Conservation (phyloP, 176 grass and related monocot species). For the Eleusine indica region DNA sequence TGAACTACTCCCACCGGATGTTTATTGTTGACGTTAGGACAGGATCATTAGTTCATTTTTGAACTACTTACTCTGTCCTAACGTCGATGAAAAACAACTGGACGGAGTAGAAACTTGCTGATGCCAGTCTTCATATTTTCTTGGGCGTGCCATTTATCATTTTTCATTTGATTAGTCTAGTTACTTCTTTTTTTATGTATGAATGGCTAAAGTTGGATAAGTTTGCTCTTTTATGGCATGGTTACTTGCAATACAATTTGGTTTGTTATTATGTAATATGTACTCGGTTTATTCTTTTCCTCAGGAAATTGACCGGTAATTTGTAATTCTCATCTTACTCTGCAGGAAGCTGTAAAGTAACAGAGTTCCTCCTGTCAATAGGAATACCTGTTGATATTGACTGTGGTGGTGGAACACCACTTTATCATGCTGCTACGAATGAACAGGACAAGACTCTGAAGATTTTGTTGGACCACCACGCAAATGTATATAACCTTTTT, state of each 20-base stretch:
- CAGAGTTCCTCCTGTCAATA: constrained; percentile 32
- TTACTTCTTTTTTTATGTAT: background rate
- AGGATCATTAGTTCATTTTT: too few species aligned
- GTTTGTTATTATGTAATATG: background rate
- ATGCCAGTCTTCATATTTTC: too few species aligned
- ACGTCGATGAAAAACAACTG: too few species aligned
- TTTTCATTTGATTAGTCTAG: background rate
- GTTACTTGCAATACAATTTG: too few species aligned
- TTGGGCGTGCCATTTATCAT: too few species aligned
- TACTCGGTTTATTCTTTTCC: background rate
- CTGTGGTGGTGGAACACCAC: constrained; percentile 35
- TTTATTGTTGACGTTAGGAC: too few species aligned
- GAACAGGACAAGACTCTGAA: constrained; percentile 37
- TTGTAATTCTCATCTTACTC: background rate
- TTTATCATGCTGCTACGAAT: constrained; percentile 3
- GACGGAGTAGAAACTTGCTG: too few species aligned
- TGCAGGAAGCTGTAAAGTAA: constrained; percentile 36
- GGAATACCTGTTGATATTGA: constrained; percentile 41
- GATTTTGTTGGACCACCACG: constrained; percentile 42
- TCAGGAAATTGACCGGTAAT: too few species aligned
- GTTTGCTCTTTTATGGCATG: too few species aligned
- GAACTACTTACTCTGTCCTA: too few species aligned
- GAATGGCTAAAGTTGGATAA: too few species aligned
- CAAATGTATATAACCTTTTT: constrained; percentile 25
- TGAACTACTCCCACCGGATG: too few species aligned